These are phyloP conservation scores for Eutypella sp. DNA, from an alignment of 2,329 filamentous ascomycete species.

Conservation along the genomic window DNA sequence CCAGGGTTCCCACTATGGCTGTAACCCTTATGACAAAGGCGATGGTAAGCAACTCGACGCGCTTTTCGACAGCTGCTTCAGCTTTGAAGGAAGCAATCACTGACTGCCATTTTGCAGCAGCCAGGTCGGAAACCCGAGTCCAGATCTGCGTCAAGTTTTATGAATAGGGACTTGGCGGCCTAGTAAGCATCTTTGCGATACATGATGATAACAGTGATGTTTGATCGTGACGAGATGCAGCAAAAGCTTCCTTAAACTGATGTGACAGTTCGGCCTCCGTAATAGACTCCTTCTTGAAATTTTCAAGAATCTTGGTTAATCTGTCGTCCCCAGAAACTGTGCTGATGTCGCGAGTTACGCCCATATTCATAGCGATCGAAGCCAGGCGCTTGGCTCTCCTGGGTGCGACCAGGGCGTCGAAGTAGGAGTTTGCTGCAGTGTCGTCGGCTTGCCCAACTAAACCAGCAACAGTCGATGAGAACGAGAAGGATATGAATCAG, in stretches of 20 bases:
- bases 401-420: background rate
- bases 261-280: background rate
- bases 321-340: background rate
- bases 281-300: background rate
- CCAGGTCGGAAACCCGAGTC: too few species aligned
- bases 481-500: background rate
- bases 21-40: background rate
- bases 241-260: background rate
- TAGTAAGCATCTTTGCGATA: background rate
- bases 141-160: background rate
- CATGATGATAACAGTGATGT: background rate
- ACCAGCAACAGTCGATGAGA: background rate
- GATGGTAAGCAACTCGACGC: background rate
- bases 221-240: background rate
- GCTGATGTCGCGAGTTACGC: too few species aligned
- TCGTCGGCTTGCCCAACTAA: background rate
- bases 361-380: background rate
- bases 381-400: background rate
- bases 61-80: too few species aligned
- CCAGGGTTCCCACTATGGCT: background rate
- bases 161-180: background rate
- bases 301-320: background rate
- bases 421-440: background rate
- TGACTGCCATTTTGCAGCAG: too few species aligned
- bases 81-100: too few species aligned